These are phyloP conservation scores for Hemisphaericaspora xylofermentans DNA, from an alignment of 1,139 yeast genomes.

Conservation along the genomic window DNA sequence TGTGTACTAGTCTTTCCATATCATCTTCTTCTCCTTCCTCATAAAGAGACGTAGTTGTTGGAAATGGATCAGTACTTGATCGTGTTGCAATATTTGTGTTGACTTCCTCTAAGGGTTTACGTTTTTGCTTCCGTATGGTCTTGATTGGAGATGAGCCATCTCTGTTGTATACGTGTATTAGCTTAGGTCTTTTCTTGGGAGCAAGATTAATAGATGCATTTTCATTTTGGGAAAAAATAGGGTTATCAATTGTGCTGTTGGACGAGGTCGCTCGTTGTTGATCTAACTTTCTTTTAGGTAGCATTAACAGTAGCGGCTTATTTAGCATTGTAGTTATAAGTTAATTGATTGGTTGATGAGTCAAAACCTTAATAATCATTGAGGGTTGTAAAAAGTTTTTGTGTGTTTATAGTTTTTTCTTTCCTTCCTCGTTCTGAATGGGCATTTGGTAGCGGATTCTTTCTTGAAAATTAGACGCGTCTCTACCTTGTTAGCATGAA, in stretches of 20 bases:
- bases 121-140: background rate
- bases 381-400: background rate
- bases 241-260: background rate
- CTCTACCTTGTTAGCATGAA: too few relatives aligned
- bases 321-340: background rate
- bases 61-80: conserved; percentile 3
- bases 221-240: conserved; percentile 1
- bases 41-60: background rate
- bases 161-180: conserved; percentile 1
- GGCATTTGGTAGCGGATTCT: too few relatives aligned
- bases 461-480: too few relatives aligned
- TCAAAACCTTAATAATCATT: too few relatives aligned
- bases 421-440: too few relatives aligned
- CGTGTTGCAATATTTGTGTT: conserved; percentile 3
- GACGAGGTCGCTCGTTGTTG: conserved; percentile 1
- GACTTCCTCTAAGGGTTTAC: background rate
- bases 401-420: too few relatives aligned
- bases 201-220: background rate
- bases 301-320: conserved; percentile 1
- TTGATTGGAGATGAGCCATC: background rate
- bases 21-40: background rate
- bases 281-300: background rate
- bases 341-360: background rate
- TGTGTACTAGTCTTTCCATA: conserved; percentile 2
- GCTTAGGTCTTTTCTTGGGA: conserved; percentile 3